A percentile compares a stretch with the other conserved stretches of the same genome.
phyloP scores from a whole-genome alignment of 345 rosid genomes.

The Moricandia arvensis region DNA sequence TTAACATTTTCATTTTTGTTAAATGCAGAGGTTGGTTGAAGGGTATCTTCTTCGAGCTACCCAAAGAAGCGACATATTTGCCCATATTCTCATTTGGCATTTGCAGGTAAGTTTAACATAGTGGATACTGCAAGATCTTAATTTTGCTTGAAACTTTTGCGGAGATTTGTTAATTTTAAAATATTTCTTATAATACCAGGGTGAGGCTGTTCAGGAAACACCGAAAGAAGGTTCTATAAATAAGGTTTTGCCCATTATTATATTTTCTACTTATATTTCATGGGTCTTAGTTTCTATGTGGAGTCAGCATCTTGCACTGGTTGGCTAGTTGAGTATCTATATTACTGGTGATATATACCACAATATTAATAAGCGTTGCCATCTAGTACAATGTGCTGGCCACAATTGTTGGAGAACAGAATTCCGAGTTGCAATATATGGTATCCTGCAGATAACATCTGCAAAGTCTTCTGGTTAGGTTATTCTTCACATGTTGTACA shows the following conservation, averaged over 20 bases:
- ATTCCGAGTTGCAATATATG: constrained; percentile 14
- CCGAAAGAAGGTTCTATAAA: constrained; percentile 58
- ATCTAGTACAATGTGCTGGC: constrained; percentile 6
- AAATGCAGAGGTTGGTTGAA: constrained; percentile 83
- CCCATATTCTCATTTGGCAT: constrained; percentile 98
- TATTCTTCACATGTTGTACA: constrained; percentile 3
- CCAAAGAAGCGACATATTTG: constrained; percentile 93
- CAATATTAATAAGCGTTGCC: constrained; percentile 4
- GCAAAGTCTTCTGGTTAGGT: constrained; percentile 7
- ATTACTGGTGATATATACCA: background rate
- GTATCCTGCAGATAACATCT: background rate
- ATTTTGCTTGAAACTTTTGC: constrained; percentile 6
- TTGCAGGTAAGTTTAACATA: constrained; percentile 60
- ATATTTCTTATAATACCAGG: constrained; percentile 53
- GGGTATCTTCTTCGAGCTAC: constrained; percentile 97
- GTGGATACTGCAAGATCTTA: constrained; percentile 22
- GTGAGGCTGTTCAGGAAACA: constrained; percentile 69
- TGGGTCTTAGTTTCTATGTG: constrained; percentile 1
- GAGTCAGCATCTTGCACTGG: constrained; percentile 21
- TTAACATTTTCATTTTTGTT: constrained; percentile 10
- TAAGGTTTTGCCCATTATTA: constrained; percentile 51
- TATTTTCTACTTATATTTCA: constrained; percentile 10
- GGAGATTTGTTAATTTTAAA: constrained; percentile 21
- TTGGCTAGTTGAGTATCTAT: background rate
- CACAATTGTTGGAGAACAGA: background rate